A percentile compares a stretch with the other conserved stretches of the same genome.
These are phyloP conservation scores for Mortierella sp. DNA, from an alignment of 371 early-diverging fungal species.

Conservation along the genomic window DNA sequence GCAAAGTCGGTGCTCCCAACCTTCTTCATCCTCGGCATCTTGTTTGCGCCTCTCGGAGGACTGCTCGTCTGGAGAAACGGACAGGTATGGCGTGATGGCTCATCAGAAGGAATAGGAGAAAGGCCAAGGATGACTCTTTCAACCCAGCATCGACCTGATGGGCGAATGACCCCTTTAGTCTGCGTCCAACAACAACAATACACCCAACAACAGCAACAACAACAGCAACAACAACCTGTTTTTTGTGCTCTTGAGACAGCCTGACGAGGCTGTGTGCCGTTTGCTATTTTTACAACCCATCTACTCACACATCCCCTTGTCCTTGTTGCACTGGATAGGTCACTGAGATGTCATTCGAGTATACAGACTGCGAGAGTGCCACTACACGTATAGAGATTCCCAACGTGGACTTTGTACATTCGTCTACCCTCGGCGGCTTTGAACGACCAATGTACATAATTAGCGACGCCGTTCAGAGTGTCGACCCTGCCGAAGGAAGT, in stretches of 20 bases:
- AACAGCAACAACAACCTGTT: not conserved
- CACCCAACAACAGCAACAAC: no score
- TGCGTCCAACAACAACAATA: not conserved
- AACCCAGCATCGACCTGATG: not conserved
- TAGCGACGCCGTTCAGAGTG: not conserved
- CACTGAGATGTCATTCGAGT: slow-evolving; percentile 49
- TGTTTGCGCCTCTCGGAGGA: slow-evolving; percentile 94
- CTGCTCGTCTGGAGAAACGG: slow-evolving; percentile 76
- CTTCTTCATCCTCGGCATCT: slow-evolving; percentile 89
- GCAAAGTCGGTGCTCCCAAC: slow-evolving; percentile 94
- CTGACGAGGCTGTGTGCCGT: slow-evolving; percentile 3
- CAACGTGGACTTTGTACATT: slow-evolving; percentile 31
- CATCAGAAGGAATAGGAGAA: not conserved
- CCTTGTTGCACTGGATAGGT: slow-evolving; percentile 19
- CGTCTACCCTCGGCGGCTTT: slow-evolving; percentile 49
- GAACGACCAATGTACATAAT: slow-evolving; percentile 24
- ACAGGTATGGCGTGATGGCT: slow-evolving; percentile 62
- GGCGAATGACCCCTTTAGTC: not conserved
- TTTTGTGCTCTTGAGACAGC: not conserved
- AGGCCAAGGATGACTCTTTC: not conserved
- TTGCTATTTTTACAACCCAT: not conserved
- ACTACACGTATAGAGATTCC: not conserved
- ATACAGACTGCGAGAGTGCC: slow-evolving; percentile 33
- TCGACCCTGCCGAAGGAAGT: slow-evolving; percentile 5
- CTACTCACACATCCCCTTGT: not conserved